These are phyloP conservation scores for Aleurites moluccanus DNA, from an alignment of 441 rosid genomes.

Conservation along the genomic window DNA sequence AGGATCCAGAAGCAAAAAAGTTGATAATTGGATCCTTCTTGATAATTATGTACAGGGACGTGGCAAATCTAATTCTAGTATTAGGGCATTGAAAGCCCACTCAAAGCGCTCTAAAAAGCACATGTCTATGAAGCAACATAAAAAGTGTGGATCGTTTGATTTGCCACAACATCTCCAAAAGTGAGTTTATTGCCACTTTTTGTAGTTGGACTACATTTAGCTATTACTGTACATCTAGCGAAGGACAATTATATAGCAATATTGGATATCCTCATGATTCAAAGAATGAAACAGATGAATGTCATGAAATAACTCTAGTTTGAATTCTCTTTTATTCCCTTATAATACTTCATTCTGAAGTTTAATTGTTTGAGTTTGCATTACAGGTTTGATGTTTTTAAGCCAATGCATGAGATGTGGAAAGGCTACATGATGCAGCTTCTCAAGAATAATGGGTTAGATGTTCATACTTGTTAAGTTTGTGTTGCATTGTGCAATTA, in stretches of 20 bases:
- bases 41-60: conserved; percentile 65
- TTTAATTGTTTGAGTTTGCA: conserved; percentile 24
- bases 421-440: conserved; percentile 64
- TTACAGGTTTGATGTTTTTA: conserved; percentile 64
- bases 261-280: not conserved
- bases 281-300: not conserved
- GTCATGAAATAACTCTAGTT: not conserved
- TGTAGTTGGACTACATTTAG: not conserved
- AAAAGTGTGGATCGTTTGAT: conserved; percentile 59
- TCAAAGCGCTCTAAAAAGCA: conserved; percentile 76
- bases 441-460: conserved; percentile 60
- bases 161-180: conserved; percentile 53
- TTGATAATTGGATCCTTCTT: conserved; percentile 74
- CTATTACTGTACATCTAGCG: not conserved
- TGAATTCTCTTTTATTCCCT: conserved; percentile 2
- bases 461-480: conserved; percentile 9
- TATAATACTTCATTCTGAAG: not conserved
- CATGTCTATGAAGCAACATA: conserved; percentile 77
- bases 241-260: not conserved
- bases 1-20: conserved; percentile 59
- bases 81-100: conserved; percentile 43
- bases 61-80: conserved; percentile 40
- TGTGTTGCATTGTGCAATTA: conserved; percentile 7
- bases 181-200: conserved; percentile 42
- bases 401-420: conserved; percentile 93